Evolutionary conservation across 345 rosid species (phyloP).

Genomic region (Populus ilicifolia): DNA sequence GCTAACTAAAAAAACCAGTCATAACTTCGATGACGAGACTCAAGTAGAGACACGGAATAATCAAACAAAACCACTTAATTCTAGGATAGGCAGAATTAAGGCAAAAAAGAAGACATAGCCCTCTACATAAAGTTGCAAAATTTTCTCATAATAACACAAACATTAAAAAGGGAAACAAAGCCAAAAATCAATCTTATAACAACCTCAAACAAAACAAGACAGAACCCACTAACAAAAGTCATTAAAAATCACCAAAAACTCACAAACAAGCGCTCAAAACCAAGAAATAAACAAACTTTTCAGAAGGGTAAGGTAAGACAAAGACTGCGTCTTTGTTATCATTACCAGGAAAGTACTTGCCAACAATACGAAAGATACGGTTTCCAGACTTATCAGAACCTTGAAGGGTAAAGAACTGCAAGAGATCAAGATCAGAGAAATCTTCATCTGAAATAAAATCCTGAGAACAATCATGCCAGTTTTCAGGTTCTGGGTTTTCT

Average conservation of each 20-base stretch:
- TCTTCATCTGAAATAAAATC: constrained; percentile 59
- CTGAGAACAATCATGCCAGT: constrained; percentile 86
- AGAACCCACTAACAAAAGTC: neutral
- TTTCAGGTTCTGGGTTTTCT: constrained; percentile 40
- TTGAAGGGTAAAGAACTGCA: constrained; percentile 63
- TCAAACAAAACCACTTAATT: neutral
- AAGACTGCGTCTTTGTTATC: neutral
- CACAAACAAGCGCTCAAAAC: neutral
- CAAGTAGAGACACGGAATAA: neutral
- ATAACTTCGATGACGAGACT: neutral
- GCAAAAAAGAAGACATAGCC: neutral
- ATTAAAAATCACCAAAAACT: neutral
- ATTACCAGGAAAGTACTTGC: constrained; percentile 84
- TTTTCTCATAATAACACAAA: neutral
- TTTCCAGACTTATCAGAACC: constrained; percentile 77
- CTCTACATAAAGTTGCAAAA: neutral
- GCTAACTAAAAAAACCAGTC: neutral
- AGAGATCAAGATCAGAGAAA: constrained; percentile 81
- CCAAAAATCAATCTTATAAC: neutral
- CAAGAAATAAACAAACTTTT: neutral
- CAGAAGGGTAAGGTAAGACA: neutral
- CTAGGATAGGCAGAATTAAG: neutral
- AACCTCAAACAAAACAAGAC: neutral
- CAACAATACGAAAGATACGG: constrained; percentile 71
- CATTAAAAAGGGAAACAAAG: neutral